Evolutionary conservation across 148 eudicot genomes (phyloP).

Genomic region (Diospyros lotus): DNA sequence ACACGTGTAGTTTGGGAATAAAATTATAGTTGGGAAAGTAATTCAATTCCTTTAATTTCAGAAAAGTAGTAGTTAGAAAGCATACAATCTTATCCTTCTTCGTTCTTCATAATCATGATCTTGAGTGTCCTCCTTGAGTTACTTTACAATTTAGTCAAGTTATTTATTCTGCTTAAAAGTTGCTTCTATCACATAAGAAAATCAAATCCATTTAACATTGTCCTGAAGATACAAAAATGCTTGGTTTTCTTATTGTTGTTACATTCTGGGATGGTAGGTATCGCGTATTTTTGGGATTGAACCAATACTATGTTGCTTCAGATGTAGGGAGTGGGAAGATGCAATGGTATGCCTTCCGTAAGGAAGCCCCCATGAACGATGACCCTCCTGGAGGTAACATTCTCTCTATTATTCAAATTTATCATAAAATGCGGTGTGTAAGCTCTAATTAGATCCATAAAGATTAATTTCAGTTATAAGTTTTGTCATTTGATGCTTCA

Average conservation of each 20-base stretch:
- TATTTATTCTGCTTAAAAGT: background rate
- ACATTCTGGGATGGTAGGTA: slow-evolving; percentile 14
- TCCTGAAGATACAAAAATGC: background rate
- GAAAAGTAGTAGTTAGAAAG: too few relatives aligned
- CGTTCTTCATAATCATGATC: background rate
- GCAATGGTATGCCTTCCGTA: slow-evolving; percentile 36
- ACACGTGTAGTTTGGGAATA: background rate
- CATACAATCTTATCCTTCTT: too few relatives aligned
- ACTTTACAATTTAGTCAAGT: background rate
- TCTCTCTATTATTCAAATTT: background rate
- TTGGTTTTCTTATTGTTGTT: slow-evolving; percentile 12
- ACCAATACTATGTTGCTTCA: slow-evolving; percentile 30
- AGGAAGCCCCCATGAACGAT: slow-evolving; percentile 14
- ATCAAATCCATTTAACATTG: background rate
- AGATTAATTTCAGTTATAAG: background rate
- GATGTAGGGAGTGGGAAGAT: slow-evolving; percentile 29
- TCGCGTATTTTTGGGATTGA: slow-evolving; percentile 26
- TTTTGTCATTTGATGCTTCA: slow-evolving; percentile 3
- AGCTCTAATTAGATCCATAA: background rate
- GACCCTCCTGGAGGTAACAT: slow-evolving; percentile 12
- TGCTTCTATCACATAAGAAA: background rate
- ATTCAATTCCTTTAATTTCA: background rate
- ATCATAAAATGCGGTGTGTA: background rate
- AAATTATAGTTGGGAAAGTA: background rate
- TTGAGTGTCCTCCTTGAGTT: background rate